Conservation (phyloP, 1,139 yeast species). For the Sugiyamaella xylanicola region DNA sequence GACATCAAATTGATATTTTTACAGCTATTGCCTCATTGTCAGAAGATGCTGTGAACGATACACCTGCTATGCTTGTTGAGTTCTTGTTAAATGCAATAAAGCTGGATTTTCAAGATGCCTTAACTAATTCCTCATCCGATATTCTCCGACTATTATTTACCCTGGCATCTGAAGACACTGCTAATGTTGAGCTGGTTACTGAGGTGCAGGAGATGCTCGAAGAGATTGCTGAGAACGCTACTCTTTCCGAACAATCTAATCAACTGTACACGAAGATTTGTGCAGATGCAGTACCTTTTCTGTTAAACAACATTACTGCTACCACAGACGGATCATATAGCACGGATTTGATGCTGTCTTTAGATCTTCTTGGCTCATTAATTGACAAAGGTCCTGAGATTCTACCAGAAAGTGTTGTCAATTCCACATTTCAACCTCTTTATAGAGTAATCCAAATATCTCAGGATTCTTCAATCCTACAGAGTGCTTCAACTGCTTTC, state of each 20-base stretch:
- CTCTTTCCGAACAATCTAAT: slow-evolving; percentile 41
- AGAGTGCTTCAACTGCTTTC: slow-evolving; percentile 75
- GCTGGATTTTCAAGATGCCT: slow-evolving; percentile 45
- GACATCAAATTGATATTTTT: slow-evolving; percentile 38
- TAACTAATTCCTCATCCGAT: slow-evolving; percentile 47
- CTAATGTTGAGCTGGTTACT: slow-evolving; percentile 65
- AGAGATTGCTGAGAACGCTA: slow-evolving; percentile 54
- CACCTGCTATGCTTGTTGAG: slow-evolving; percentile 76
- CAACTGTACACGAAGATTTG: slow-evolving; percentile 46
- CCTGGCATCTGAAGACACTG: slow-evolving; percentile 72
- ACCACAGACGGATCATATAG: slow-evolving; percentile 37
- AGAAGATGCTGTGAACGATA: slow-evolving; percentile 75
- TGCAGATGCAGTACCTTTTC: slow-evolving; percentile 49
- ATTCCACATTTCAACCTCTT: slow-evolving; percentile 54
- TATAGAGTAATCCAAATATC: slow-evolving; percentile 56
- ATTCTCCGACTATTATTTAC: slow-evolving; percentile 59
- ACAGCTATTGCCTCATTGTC: slow-evolving; percentile 50
- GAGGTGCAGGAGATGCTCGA: slow-evolving; percentile 66
- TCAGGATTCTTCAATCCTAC: slow-evolving; percentile 77
- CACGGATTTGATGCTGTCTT: slow-evolving; percentile 61
- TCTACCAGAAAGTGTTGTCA: slow-evolving; percentile 54
- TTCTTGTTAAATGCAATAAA: slow-evolving; percentile 59
- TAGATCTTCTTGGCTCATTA: slow-evolving; percentile 66
- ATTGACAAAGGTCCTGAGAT: slow-evolving; percentile 51
- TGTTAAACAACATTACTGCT: slow-evolving; percentile 40